Base-by-base conservation (phyloP, 495 filamentous ascomycete species). In the Aspergillus carlsbadensis region DNA sequence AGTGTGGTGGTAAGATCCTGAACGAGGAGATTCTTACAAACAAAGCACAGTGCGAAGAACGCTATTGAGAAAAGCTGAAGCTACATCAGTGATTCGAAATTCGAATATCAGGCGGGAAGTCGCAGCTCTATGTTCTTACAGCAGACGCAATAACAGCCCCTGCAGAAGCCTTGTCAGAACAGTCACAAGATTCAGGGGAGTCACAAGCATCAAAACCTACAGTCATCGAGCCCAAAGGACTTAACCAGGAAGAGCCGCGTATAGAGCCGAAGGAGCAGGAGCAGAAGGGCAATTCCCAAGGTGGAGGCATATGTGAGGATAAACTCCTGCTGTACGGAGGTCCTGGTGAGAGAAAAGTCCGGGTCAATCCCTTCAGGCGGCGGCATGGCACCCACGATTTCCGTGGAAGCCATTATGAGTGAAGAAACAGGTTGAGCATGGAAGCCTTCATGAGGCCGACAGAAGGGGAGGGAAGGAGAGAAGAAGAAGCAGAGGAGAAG, bases 161-260 rank as follows among this genome's bases (percentile, higher is more conserved):
- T 47, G 21, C 22, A n/a, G 1, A 34, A 4, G 4, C 7, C 24
- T 33, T 14, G 44, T 47, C n/a, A 47, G 44, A 14, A 33, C 11
- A 29, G 26, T 8, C 26, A 29, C 4, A 8, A 29, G 8, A n/a
- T n/a, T n/a, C 8, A 29, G 8, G 26, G 8, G 8, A 8, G 7
- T n/a, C 37, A 5, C 1, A 29, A 6, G 33, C 21, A 14, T n/a
- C 44, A 14, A 31, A 47, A 47, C 44, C 1, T 47, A 47, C 24
- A 47, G 44, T 47, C 44, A 33, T 47, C 44, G 13, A 47, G 26
- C 31, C 44, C 44, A 47, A 47, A 29, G 6, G 44, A 47, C n/a
- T 47, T 47, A 5, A 47, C 44, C 13, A 47, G 4, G 15, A 33
- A 47, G 10, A 47, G 13, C 24, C 44, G 44, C 44, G 44, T 47